These are phyloP conservation scores for Claviceps quebecensis DNA, from an alignment of 2,329 filamentous ascomycete species.

Conservation along the genomic window DNA sequence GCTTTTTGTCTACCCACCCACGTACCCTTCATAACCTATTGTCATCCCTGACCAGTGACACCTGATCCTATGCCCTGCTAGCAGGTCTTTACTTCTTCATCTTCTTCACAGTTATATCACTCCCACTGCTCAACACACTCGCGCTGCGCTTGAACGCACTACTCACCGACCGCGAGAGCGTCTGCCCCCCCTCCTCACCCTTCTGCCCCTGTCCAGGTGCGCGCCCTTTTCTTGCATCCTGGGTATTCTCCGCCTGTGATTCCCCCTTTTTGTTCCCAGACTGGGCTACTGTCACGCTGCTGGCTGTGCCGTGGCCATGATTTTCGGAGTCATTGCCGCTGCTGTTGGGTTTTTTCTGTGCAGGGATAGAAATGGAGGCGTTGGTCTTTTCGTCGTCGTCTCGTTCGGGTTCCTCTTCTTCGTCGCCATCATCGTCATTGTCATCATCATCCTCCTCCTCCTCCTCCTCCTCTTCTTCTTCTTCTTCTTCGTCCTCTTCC, in stretches of 20 bases:
- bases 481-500: no score
- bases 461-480: no score
- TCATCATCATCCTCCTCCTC: no score
- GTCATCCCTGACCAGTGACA: no score
- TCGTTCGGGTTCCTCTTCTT: neutral
- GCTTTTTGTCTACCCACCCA: neutral
- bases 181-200: constrained; percentile 14
- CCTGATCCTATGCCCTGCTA: no score
- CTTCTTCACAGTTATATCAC: constrained; percentile 48
- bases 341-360: constrained; percentile 10
- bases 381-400: constrained; percentile 6
- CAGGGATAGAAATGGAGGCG: neutral
- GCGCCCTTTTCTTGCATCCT: neutral
- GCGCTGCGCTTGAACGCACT: constrained; percentile 62
- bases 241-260: neutral
- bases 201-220: neutral
- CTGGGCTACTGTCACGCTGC: constrained; percentile 2
- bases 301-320: neutral
- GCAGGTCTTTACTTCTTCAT: constrained; percentile 31
- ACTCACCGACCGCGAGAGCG: constrained; percentile 20
- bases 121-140: constrained; percentile 59
- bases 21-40: no score
- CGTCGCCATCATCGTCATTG: no score
- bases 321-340: constrained; percentile 4
- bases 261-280: constrained; percentile 8